Evolutionary conservation across 805 yeast species (phyloP), one percentile per base, ranked within the genome.

Genomic region (Yarrowia yakushimensis): DNA sequence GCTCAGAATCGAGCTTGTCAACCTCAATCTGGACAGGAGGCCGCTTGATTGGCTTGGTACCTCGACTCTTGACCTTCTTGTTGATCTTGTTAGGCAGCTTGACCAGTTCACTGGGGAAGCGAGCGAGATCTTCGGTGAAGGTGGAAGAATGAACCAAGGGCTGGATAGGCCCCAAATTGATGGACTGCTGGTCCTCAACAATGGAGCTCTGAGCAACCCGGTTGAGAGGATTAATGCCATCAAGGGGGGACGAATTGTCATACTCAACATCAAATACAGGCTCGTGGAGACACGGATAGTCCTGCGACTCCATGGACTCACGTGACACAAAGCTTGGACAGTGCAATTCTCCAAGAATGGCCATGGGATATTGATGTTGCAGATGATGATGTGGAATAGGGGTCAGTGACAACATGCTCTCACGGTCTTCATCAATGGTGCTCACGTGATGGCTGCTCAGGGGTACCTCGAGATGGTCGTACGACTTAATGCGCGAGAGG

Each of bases 221-320:
- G 18, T 36, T 52, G 12, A 52, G 18, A 5, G 59, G 59, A 13
- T 52, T 52, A 12, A 52, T 52, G 8, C 43, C 59, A 8, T 36
- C 59, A 5, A 52, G 25, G 2, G 59, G 59, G 3, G 59, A 34
- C 2, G 59, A 52, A 18, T 52, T 52, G 43, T 52, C 59, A 13
- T 11, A 52, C 17, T 34, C 37, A 1, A 52, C 59, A 7, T 33
- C 42, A 18, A 52, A 52, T 0, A 36, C 59, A 7, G 59, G 59
- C 43, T 52, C 59, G 17, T 52, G 59, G 59, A n/a, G 36, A 25
- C 59, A 52, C 8, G 59, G 59, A 22, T 25, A 25, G 33, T 52
- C 59, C 1, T 23, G 43, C 15, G 39, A 48, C 9, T 52, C 57
- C n/a, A 33, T 25, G 11, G 55, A 48, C 39, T 48, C 37, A 10